Base-by-base conservation (phyloP, 306 rosid species). In the Pueraria montana region DNA sequence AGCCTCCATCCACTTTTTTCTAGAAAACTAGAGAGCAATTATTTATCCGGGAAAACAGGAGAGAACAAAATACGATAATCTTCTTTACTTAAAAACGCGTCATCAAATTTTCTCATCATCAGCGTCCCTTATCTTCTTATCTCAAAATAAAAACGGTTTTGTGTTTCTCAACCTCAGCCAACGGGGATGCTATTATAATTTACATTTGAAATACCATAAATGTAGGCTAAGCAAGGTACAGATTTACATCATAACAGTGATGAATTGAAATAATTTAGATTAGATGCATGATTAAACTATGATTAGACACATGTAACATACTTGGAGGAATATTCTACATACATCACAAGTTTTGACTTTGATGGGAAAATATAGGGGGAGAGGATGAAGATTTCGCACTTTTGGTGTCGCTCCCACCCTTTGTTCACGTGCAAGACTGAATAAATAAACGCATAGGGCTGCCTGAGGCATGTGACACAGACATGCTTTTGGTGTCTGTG, bases 391-490 rank as follows among this genome's bases (percentile, higher is more conserved):
- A 1, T 36, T 5, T 5, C 1, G 24, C 23, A 20, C 23, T 18
- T 55, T 53, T 7, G 24, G 6, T 26, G 5, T 53, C 48, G 1
- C 13, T 20, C 11, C 24, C 78, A 23, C 52, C 18, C 45, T 20
- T 63, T 38, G 85, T 76, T 81, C 88, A 85, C 88, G 80, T 85
- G 88, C 80, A 49, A 4, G 20, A 74, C 50, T 84, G 83, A 78
- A 64, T 72, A 38, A 72, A 78, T 50, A 26, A 34, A 34, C 84
- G 62, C 87, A 56, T 38, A 34, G 56, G 32, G 40, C 11, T 67
- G 73, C 46, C 75, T 80, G 36, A 80, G 80, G 79, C 85, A 85
- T 81, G 88, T 85, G 88, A 77, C 85, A 76, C 85, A 75, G 55
- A 76, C 85, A 85, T 85, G 83, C 83, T 76, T 81, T 81, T 81